Evolutionary conservation across 2,329 filamentous ascomycete genomes (phyloP), one percentile per base, ranked within the genome.

Genomic region (Aureobasidium sp.): DNA sequence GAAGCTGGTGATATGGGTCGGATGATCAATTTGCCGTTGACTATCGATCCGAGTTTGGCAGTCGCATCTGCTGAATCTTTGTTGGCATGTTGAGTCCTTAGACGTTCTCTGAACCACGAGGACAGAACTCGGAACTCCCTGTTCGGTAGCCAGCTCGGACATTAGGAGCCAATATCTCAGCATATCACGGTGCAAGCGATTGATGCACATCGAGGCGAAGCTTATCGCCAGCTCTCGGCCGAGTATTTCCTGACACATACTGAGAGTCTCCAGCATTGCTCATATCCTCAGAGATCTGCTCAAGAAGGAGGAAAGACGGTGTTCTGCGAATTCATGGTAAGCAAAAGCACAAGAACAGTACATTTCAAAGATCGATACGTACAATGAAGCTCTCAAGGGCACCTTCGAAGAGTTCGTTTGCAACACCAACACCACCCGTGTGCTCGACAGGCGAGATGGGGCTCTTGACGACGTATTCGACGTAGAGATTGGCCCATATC

Each of bases 401-500:
- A 59, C 80, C 75, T 68, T 86, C 84, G 66, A 86, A 86, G 59
- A 86, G 72, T 71, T 86, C 83, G 66, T 86, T 86, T 61, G 83
- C 80, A 38, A 86, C 83, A 2, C 84, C 84, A 33, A 84, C 72
- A 13, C 84, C 84, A 10, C 80, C 79, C 0, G 81, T 79, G 69
- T 86, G 83, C 67, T 86, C 84, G 1, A 78, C 74, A 0, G 84
- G 84, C 37, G 82, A 81, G 21, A 86, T 74, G 3, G 84, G 84
- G 63, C 84, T 86, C 69, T 86, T 86, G 54, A 86, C 82, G 31
- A 86, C 84, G 69, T 94, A 99, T 77, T 99, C 94, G 19, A 99
- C 93, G 78, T 94, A 99, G 25, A 97, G 83, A 73, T 95, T 97
- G 61, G 96, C 95, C 74, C 96, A 99, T 64, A 99, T 96, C 80